Evolutionary conservation across 2,329 filamentous ascomycete genomes (phyloP).

Genomic region (Talaromyces sp.): DNA sequence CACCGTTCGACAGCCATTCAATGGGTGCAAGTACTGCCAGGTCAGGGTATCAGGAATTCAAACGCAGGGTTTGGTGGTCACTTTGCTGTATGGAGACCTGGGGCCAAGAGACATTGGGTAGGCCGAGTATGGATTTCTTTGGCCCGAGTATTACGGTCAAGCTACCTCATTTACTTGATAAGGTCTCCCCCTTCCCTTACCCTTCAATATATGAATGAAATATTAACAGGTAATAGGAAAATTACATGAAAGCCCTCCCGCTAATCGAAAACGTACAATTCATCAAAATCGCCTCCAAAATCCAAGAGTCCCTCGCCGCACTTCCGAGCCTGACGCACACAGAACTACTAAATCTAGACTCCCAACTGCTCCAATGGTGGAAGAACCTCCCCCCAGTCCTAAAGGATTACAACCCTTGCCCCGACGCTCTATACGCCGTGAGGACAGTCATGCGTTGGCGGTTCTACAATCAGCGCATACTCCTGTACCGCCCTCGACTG

Average conservation of each 20-base stretch:
- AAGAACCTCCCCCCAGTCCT: slow-evolving; percentile 65
- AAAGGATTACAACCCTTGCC: slow-evolving; percentile 63
- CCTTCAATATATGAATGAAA: neutral
- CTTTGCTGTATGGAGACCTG: slow-evolving; percentile 72
- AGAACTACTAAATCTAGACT: slow-evolving; percentile 65
- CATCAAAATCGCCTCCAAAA: slow-evolving; percentile 72
- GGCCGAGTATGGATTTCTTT: slow-evolving; percentile 66
- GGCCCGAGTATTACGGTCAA: slow-evolving; percentile 66
- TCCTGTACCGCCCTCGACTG: slow-evolving; percentile 70
- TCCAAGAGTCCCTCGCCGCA: slow-evolving; percentile 69
- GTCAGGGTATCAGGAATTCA: slow-evolving; percentile 48
- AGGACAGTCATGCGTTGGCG: slow-evolving; percentile 78
- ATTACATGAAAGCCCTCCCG: slow-evolving; percentile 65
- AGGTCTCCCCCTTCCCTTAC: slow-evolving; percentile 20
- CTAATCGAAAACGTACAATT: slow-evolving; percentile 75
- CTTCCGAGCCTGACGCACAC: slow-evolving; percentile 64
- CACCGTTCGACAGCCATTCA: neutral
- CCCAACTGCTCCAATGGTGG: slow-evolving; percentile 69
- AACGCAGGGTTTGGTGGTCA: slow-evolving; percentile 70
- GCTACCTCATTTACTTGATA: slow-evolving; percentile 52
- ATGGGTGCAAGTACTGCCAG: slow-evolving; percentile 21
- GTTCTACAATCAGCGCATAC: slow-evolving; percentile 72
- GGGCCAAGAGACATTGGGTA: slow-evolving; percentile 67
- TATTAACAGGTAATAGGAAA: slow-evolving; percentile 37
- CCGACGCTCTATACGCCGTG: slow-evolving; percentile 66